Evolutionary conservation across 2,329 filamentous ascomycete species (phyloP), one percentile per base, ranked within the genome.

Genomic region (Elsinoe ampelina): DNA sequence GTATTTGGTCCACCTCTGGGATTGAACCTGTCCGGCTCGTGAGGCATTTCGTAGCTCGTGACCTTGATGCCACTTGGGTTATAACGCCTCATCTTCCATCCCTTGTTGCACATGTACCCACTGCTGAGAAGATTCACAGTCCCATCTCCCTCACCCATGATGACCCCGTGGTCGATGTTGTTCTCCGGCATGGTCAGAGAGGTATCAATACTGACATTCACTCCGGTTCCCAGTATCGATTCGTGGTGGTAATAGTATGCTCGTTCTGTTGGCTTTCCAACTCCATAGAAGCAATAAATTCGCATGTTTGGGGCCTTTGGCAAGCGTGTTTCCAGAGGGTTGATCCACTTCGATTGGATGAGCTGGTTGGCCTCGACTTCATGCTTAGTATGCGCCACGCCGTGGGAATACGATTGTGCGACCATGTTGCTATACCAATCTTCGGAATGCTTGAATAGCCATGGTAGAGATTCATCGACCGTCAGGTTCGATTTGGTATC

Each of bases 101-200:
- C 93, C 65, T 86, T 89, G 63, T 89, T 86, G 70, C 93, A 98
- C 93, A 98, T 97, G 70, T 97, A 98, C 1, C 92, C 93, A 0
- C 84, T 83, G 63, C 87, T 95, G 10, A 98, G 73, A n/a, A 98
- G 72, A 62, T 91, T 95, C 41, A 98, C 93, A 0, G 93, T 98
- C 1, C 93, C 93, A 64, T 98, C 93, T 3, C 93, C 93, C 70
- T 97, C 93, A 36, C 92, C 92, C 78, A 96, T 86, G 34, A 95
- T 79, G n/a, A 98, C 89, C 20, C 93, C 93, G 62, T 87, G 93
- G 67, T 98, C 91, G 3, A 80, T 71, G 17, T 73, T 70, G 17
- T 70, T 71, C 1, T 77, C 85, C 32, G 85, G 68, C 1, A 74
- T 75, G 0, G 84, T 86, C 64, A 89, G 85, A 38, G 88, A 87